A percentile compares a stretch with the other conserved stretches of the same genome.
Conservation (phyloP, 352 stramenopile species). For the Pythium scleroteichum region DNA sequence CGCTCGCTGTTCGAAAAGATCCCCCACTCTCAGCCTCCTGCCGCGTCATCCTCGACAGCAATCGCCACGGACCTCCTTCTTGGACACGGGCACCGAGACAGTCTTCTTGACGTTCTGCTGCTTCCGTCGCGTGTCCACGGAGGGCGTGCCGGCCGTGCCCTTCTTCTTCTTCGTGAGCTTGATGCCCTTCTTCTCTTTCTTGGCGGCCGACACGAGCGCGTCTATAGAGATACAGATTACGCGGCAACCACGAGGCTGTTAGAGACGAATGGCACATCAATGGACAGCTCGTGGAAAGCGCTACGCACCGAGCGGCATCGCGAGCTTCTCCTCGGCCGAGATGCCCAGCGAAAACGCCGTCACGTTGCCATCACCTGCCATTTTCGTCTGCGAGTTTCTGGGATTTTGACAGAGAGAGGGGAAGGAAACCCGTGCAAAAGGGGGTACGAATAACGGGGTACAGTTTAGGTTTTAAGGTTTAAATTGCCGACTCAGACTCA, state of each 20-base stretch:
- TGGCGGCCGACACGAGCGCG: conserved; percentile 18
- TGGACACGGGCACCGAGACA: conserved; percentile 63
- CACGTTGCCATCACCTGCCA: conserved; percentile 8
- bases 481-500: conserved; percentile 14
- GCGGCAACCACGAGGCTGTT: conserved; percentile 2
- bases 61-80: conserved; percentile 45
- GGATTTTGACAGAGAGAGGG: conserved; percentile 4
- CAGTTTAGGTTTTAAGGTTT: conserved; percentile 22
- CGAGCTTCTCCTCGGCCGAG: conserved; percentile 32
- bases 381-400: too few relatives aligned
- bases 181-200: conserved; percentile 19
- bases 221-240: conserved; percentile 7
- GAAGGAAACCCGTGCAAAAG: background rate
- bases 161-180: conserved; percentile 21
- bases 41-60: too few relatives aligned
- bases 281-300: background rate
- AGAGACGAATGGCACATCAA: conserved; percentile 3
- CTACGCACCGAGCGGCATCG: conserved; percentile 29
- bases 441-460: conserved; percentile 13
- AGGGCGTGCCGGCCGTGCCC: conserved; percentile 26
- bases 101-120: conserved; percentile 78
- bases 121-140: conserved; percentile 35
- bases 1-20: conserved; percentile 31
- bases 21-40: background rate
- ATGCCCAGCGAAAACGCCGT: conserved; percentile 28